These are phyloP conservation scores for Penicillium corylophilum DNA, from an alignment of 2,329 filamentous ascomycete species.

Conservation along the genomic window DNA sequence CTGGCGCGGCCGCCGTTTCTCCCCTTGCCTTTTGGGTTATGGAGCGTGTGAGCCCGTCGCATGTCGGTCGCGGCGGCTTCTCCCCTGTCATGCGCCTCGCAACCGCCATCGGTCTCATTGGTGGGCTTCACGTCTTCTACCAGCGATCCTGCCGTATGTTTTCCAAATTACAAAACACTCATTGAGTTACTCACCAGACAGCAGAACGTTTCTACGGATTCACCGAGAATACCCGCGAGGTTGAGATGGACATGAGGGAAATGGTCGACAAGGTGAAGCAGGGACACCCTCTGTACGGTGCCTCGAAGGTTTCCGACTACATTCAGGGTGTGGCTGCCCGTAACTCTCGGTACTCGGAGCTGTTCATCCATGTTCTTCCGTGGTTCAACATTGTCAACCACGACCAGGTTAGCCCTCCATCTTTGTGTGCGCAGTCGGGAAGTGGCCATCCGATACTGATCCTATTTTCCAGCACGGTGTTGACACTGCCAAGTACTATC, in stretches of 20 bases:
- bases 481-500: slow-evolving; percentile 98
- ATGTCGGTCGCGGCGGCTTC: slow-evolving; percentile 79
- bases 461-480: slow-evolving; percentile 72
- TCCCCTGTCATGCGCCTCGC: slow-evolving; percentile 77
- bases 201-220: slow-evolving; percentile 94
- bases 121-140: slow-evolving; percentile 83
- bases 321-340: slow-evolving; percentile 90
- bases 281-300: slow-evolving; percentile 85
- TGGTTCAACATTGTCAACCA: slow-evolving; percentile 99
- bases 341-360: slow-evolving; percentile 86
- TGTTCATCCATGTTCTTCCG: slow-evolving; percentile 80
- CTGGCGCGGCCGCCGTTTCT: slow-evolving; percentile 66
- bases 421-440: background rate
- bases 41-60: slow-evolving; percentile 82
- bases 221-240: slow-evolving; percentile 85
- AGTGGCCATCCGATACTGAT: slow-evolving; percentile 1
- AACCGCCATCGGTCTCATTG: slow-evolving; percentile 68
- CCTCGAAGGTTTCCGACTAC: slow-evolving; percentile 73
- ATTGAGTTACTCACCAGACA: slow-evolving; percentile 8
- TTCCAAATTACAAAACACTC: background rate
- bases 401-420: slow-evolving; percentile 55
- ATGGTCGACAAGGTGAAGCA: slow-evolving; percentile 97
- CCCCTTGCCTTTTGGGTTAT: slow-evolving; percentile 73
- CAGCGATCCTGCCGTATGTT: slow-evolving; percentile 77
- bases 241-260: slow-evolving; percentile 95